phyloP scores from a whole-genome alignment of 2,329 filamentous ascomycete genomes.

The Neophaeococcomyces aloes region DNA sequence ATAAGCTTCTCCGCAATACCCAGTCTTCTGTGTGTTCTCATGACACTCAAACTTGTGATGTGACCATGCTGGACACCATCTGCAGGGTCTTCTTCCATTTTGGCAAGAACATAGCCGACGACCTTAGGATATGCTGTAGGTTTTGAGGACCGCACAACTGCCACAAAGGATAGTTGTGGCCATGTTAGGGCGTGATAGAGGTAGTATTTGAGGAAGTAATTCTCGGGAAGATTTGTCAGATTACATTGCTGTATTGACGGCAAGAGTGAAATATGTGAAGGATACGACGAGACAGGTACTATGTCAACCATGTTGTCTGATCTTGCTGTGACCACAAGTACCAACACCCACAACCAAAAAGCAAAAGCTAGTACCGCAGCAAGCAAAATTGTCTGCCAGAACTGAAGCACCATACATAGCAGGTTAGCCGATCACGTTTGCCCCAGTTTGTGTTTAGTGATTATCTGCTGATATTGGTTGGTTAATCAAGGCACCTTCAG shows the following conservation, averaged over 20 bases:
- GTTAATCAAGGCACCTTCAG: too few species aligned
- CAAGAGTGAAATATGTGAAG: conserved; percentile 69
- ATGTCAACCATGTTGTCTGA: conserved; percentile 39
- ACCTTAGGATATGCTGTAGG: conserved; percentile 91
- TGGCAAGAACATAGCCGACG: conserved; percentile 96
- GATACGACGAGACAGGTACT: conserved; percentile 36
- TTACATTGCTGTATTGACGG: conserved; percentile 90
- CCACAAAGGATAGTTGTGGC: conserved; percentile 94
- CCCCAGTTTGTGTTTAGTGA: too few species aligned
- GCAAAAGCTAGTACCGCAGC: too few species aligned
- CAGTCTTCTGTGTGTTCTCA: conserved; percentile 84
- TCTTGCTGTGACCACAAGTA: background rate
- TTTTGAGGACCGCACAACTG: conserved; percentile 74
- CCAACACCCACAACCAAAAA: background rate
- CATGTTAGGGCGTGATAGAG: conserved; percentile 97
- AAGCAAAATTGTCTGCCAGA: too few species aligned
- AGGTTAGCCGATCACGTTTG: too few species aligned
- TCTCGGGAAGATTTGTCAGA: conserved; percentile 96
- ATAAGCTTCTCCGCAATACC: conserved; percentile 96
- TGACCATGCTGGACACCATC: conserved; percentile 90
- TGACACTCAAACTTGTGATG: conserved; percentile 89
- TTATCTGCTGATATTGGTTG: too few species aligned
- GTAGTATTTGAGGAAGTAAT: conserved; percentile 99
- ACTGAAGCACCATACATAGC: too few species aligned
- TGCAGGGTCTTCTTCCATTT: conserved; percentile 96